phyloP scores from a whole-genome alignment of 2,329 filamentous ascomycete genomes.

The Trichoderma cornu-damae region DNA sequence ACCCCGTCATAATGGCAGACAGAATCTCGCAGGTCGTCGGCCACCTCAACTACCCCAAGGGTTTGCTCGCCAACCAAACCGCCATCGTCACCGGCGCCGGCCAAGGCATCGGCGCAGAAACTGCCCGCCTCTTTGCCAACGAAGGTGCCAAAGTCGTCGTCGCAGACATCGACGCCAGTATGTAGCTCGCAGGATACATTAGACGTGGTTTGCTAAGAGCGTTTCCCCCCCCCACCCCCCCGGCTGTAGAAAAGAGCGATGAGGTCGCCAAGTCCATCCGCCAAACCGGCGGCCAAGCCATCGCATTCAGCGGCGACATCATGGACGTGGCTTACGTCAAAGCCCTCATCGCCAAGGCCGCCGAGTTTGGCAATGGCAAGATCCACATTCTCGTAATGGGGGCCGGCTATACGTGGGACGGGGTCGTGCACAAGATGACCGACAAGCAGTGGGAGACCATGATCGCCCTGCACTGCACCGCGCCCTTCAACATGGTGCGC shows the following conservation, averaged over 20 bases:
- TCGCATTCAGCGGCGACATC: constrained; percentile 73
- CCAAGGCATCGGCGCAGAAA: constrained; percentile 84
- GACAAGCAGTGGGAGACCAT: constrained; percentile 93
- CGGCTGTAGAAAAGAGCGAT: constrained; percentile 64
- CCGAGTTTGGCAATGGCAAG: constrained; percentile 78
- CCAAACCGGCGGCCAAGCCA: constrained; percentile 57
- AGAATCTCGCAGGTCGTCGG: constrained; percentile 66
- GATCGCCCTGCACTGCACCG: constrained; percentile 74
- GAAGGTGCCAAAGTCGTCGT: constrained; percentile 82
- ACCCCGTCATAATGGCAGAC: constrained; percentile 40
- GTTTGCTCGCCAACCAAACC: constrained; percentile 71
- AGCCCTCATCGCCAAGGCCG: constrained; percentile 66
- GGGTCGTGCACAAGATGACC: constrained; percentile 85
- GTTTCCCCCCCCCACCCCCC: background rate
- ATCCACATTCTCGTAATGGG: constrained; percentile 92
- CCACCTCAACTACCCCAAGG: constrained; percentile 77
- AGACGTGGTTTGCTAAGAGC: background rate
- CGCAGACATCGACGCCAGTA: constrained; percentile 73
- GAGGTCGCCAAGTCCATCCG: constrained; percentile 68
- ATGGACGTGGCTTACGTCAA: constrained; percentile 65
- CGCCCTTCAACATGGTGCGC: constrained; percentile 77
- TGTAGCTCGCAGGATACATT: constrained; percentile 23
- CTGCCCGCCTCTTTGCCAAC: constrained; percentile 75
- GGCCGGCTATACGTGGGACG: constrained; percentile 89
- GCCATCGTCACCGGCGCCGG: constrained; percentile 85